phyloP scores from a whole-genome alignment of 2,329 filamentous ascomycete species.

The Aureobasidium pullulans region DNA sequence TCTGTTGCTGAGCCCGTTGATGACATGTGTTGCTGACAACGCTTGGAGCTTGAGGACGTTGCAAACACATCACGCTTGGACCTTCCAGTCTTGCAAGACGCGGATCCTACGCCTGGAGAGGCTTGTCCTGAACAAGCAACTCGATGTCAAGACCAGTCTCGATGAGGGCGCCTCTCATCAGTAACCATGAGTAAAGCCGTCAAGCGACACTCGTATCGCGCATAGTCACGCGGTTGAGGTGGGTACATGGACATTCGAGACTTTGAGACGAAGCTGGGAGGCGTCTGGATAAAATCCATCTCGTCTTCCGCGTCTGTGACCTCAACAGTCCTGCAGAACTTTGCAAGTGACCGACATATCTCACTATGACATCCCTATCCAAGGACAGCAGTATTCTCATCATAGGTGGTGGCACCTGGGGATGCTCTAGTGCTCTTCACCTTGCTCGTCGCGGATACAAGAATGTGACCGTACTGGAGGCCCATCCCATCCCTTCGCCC shows the following conservation, averaged over 20 bases:
- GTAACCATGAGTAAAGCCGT: not conserved
- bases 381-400: slow-evolving; percentile 32
- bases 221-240: not conserved
- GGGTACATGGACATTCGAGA: not conserved
- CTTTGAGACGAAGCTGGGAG: not conserved
- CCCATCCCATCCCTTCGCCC: slow-evolving; percentile 38
- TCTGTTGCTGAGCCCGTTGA: not conserved
- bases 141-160: not conserved
- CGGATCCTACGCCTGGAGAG: not conserved
- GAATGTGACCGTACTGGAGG: slow-evolving; percentile 43
- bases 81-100: not conserved
- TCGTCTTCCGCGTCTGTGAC: not conserved
- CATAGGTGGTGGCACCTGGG: slow-evolving; percentile 46
- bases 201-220: not conserved
- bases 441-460: slow-evolving; percentile 43
- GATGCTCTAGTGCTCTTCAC: slow-evolving; percentile 46
- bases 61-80: not conserved
- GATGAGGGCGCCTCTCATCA: not conserved
- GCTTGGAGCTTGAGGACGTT: too few relatives aligned
- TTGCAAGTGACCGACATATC: too few relatives aligned
- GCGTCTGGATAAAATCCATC: not conserved
- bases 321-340: not conserved
- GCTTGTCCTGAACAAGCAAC: not conserved
- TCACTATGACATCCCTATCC: slow-evolving; percentile 2
- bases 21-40: not conserved